Evolutionary conservation across 2,329 filamentous ascomycete species (phyloP), one percentile per base, ranked within the genome.

Genomic region (Akanthomyces lecanii): DNA sequence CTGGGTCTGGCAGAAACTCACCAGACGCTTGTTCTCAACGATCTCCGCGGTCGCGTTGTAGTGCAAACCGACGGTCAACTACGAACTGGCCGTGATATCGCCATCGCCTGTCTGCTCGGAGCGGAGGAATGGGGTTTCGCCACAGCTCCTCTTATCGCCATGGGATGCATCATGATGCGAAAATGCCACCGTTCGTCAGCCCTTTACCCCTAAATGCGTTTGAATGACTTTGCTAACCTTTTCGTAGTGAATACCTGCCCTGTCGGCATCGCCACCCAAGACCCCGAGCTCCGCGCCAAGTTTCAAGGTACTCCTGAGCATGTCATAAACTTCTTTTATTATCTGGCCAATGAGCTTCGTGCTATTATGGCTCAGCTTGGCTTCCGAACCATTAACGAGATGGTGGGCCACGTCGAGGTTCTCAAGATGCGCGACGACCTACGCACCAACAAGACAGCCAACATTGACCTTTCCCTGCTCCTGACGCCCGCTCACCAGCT

Each of bases 311-410:
- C 91, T 1, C 93, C 94, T 12, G 94, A 98, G 79, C 92, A 97
- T 70, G 93, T 97, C 63, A 97, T 98, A 77, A 98, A 97, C 83
- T 97, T 97, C 82, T 97, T 97, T 80, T 98, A 97, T 81, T 98
- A 97, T 72, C 84, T 98, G 59, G 90, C 94, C 69, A 98, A 98
- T 73, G 94, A 98, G 80, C 86, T 98, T 64, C 89, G 94, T 73
- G 92, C 93, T 42, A 96, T 98, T 77, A 97, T 98, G 94, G 93
- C 94, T 57, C 92, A 90, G 78, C 87, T 97, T 70, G 94, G 94
- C 68, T 92, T 96, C 85, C 89, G 94, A 67, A 96, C 91, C 65
- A 89, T 98, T 74, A 98, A 97, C 74, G 94, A 98, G 76, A 97
- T 97, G 94, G 91, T 98, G 71, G 94, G 94, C 23, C 92, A 89